Base-by-base conservation (phyloP, 805 yeast genomes). In the Hanseniaspora vineae region DNA sequence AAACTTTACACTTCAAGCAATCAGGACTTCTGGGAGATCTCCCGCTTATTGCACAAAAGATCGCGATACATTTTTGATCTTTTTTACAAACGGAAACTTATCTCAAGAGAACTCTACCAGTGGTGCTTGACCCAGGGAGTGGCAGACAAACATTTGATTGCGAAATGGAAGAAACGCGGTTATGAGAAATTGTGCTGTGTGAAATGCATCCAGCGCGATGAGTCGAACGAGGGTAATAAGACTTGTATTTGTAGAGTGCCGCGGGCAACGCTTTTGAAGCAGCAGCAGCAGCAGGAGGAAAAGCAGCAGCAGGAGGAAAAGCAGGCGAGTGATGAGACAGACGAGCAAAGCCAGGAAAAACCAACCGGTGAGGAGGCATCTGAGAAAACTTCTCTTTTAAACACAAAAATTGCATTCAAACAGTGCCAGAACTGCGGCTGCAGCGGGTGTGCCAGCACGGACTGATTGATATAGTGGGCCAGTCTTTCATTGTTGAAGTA, bases 161-260 rank as follows among this genome's bases (percentile, higher is more conserved):
- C 95, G 19, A 88, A 81, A 68, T 82, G 89, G 89, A 78, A 77
- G 62, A 81, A 80, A 57, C 80, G 76, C 57, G 96, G 96, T 10
- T 88, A 88, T 61, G 96, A 88, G 58, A 75, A 81, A 48, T 66
- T 88, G 44, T 88, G 97, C 58, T 88, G 97, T 60, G 62, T 88
- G 50, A 72, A 75, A 52, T 88, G 97, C 60, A 85, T 88, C 33
- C 42, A 48, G 20, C 77, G 76, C 56, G 71, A 71, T 29, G 62
- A 62, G 37, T 87, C 82, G 51, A 78, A 72, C 42, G 76, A 76
- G 54, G 83, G 80, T 55, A 77, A 77, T 5, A 73, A 77, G 6
- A 76, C 87, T 0, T 88, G 97, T 63, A 77, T 88, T 18, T 88
- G 97, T 59, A 66, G 97, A 48, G 95, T 88, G 2, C 95, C 96